phyloP scores from a whole-genome alignment of 129 eudicot genomes.

The Lactuca saligna region DNA sequence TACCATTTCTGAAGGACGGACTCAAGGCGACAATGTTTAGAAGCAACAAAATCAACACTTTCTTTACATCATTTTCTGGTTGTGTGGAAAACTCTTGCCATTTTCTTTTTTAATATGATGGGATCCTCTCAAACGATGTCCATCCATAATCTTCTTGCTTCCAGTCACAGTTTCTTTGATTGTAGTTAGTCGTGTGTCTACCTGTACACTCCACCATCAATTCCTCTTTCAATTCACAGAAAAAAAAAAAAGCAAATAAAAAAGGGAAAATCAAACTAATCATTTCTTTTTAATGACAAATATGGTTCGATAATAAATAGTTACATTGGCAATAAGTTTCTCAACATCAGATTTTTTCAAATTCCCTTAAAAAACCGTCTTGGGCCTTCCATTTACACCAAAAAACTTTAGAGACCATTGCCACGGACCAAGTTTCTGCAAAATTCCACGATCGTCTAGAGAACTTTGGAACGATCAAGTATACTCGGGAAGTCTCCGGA shows the following conservation, averaged over 20 bases:
- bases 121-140: constrained; percentile 57
- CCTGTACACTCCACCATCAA: constrained; percentile 40
- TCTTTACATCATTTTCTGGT: constrained; percentile 55
- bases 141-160: constrained; percentile 59
- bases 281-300: constrained; percentile 75
- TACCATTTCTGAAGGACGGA: constrained; percentile 69
- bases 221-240: not conserved
- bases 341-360: constrained; percentile 54
- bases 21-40: constrained; percentile 93
- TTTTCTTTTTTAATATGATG: constrained; percentile 79
- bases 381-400: too few relatives aligned
- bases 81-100: constrained; percentile 75
- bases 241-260: not conserved
- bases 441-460: too few relatives aligned
- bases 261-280: constrained; percentile 32
- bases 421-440: too few relatives aligned
- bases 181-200: constrained; percentile 57
- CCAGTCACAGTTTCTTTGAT: constrained; percentile 55
- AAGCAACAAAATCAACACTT: constrained; percentile 75
- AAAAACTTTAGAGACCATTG: too few relatives aligned
- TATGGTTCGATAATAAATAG: constrained; percentile 60
- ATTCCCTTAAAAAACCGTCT: too few relatives aligned
- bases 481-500: too few relatives aligned
- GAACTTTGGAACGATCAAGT: too few relatives aligned
- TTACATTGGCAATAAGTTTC: constrained; percentile 79